Conservation (phyloP, 352 stramenopile genomes). For the Globisporangium uncinulatum region DNA sequence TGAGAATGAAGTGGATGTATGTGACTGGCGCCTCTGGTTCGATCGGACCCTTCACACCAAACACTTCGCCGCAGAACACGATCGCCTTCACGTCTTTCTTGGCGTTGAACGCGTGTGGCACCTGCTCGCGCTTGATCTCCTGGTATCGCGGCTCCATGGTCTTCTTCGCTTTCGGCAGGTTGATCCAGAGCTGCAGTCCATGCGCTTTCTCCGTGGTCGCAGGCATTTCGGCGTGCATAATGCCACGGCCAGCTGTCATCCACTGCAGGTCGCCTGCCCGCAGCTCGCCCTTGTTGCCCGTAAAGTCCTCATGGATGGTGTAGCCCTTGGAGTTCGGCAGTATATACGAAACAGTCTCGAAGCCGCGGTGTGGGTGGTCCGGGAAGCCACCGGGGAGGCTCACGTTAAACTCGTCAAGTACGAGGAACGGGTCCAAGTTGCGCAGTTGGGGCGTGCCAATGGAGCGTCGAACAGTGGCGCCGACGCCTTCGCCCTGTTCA, state of each 20-base stretch:
- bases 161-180: conserved; percentile 18
- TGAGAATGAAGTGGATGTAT: conserved; percentile 24
- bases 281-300: too few species aligned
- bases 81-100: conserved; percentile 16
- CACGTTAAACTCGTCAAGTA: conserved; percentile 54
- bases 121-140: conserved; percentile 17
- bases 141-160: conserved; percentile 25
- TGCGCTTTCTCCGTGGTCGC: conserved; percentile 9
- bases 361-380: conserved; percentile 88
- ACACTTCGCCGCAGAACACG: conserved; percentile 22
- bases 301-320: conserved; percentile 85
- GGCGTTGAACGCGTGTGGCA: conserved; percentile 12
- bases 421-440: conserved; percentile 49
- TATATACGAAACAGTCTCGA: conserved; percentile 91
- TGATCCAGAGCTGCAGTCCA: conserved; percentile 27
- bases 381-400: conserved; percentile 78
- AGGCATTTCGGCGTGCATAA: conserved; percentile 28
- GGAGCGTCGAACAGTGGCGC: conserved; percentile 47
- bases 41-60: conserved; percentile 19
- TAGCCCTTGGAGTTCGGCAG: conserved; percentile 61
- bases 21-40: conserved; percentile 22
- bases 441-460: conserved; percentile 44
- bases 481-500: conserved; percentile 49
- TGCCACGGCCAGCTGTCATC: conserved; percentile 5
- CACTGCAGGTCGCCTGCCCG: too few species aligned